Evolutionary conservation across 2,329 filamentous ascomycete genomes (phyloP), one percentile per base, ranked within the genome.

Genomic region (Phaeoacremonium minimum): DNA sequence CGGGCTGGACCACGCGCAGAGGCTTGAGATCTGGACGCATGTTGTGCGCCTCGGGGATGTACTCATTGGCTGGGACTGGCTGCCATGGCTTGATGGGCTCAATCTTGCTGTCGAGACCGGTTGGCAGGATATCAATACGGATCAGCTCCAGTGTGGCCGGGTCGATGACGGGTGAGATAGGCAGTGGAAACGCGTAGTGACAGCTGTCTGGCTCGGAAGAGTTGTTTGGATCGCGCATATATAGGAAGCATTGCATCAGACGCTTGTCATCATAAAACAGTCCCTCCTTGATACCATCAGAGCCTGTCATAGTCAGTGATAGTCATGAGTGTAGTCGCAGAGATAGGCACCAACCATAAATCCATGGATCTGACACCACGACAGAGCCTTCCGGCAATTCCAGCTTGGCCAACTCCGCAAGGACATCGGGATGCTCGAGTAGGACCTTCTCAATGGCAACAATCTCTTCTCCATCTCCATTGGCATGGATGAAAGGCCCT

Each of bases 71-170:
- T 19, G 66, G 63, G 9, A 67, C 66, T 2, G 77, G 63, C 53
- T 75, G 71, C 61, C 77, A 81, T 5, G 77, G 73, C 33, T 67
- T 61, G 1, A 75, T 64, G 4, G 72, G 67, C 41, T 72, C 73
- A 41, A 71, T 64, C 6, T 69, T 75, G 37, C 75, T 69, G 52
- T 85, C 82, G 5, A 65, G 69, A 3, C 84, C 83, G 4, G 80
- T 85, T 2, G 84, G 83, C 4, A 87, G 57, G 38, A 76, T 67
- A 50, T 88, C 83, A 44, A 88, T 83, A 9, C 83, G 75, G 31
- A 84, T 70, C 26, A 88, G 70, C 49, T 81, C 76, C 61, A 76
- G 73, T 2, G 69, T 77, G 28, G 71, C 69, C 0, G 72, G 73
- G 50, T 80, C 78, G 29, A 88, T 64, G 15, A 86, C 81, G 0